A percentile compares a stretch with the other conserved stretches of the same genome.
Evolutionary conservation across 169 alveolate species (phyloP).

Genomic region (Plasmodium vivax): DNA sequence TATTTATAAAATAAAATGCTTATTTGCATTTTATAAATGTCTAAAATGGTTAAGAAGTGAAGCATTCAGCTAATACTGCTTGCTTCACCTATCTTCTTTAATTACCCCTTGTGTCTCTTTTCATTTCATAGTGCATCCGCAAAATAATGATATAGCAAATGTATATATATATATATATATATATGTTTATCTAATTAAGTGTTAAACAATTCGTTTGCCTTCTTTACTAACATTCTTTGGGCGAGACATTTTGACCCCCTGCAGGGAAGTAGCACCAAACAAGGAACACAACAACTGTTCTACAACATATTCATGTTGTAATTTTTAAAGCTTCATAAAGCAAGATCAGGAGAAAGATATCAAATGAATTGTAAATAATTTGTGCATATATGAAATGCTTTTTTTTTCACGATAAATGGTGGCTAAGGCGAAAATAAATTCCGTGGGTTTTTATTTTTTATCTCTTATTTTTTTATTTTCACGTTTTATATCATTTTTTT

Average conservation of each 20-base stretch:
- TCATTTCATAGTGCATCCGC: not conserved
- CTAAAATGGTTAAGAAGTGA: too few relatives aligned
- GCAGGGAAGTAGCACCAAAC: not conserved
- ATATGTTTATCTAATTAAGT: not conserved
- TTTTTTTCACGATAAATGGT: not conserved
- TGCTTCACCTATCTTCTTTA: too few relatives aligned
- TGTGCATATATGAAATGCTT: not conserved
- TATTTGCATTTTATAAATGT: too few relatives aligned
- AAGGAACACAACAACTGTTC: not conserved
- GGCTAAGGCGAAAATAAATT: too few relatives aligned
- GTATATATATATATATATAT: not conserved
- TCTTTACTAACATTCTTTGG: not conserved
- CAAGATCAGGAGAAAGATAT: not conserved
- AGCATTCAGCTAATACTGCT: too few relatives aligned
- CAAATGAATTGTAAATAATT: not conserved
- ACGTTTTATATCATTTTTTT: too few relatives aligned
- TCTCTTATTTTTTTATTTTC: too few relatives aligned
- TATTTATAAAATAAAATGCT: too few relatives aligned
- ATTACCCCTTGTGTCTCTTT: too few relatives aligned
- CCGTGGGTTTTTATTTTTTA: too few relatives aligned
- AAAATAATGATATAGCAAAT: not conserved
- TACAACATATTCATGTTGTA: not conserved
- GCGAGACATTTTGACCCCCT: not conserved
- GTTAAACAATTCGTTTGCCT: not conserved
- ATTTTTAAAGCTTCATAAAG: not conserved